phyloP scores from a whole-genome alignment of 495 filamentous ascomycete genomes.

The Podospora didyma region DNA sequence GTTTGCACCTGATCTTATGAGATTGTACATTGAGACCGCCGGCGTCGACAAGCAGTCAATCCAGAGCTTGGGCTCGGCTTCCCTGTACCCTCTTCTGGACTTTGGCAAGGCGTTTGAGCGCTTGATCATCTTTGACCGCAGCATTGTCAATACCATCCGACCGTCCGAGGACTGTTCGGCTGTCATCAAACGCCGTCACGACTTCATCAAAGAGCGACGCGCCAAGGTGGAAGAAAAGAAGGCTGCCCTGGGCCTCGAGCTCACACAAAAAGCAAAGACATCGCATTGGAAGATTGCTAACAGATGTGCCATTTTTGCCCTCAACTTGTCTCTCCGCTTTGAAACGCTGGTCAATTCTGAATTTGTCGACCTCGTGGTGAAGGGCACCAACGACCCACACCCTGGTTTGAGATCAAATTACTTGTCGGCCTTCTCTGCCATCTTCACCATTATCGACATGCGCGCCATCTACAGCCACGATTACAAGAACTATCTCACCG shows the following conservation, averaged over 20 bases:
- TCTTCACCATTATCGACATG: conserved; percentile 80
- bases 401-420: conserved; percentile 81
- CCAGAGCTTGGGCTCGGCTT: conserved; percentile 78
- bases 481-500: conserved; percentile 77
- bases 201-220: conserved; percentile 68
- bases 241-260: conserved; percentile 69
- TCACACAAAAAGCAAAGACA: conserved; percentile 69
- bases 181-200: conserved; percentile 61
- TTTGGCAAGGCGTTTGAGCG: conserved; percentile 80
- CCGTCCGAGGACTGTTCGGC: conserved; percentile 63
- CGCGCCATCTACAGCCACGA: conserved; percentile 81
- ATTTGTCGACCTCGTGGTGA: conserved; percentile 78
- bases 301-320: conserved; percentile 80
- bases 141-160: conserved; percentile 66
- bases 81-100: conserved; percentile 82
- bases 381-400: conserved; percentile 84
- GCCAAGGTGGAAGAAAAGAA: conserved; percentile 77
- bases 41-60: conserved; percentile 90
- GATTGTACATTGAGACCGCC: conserved; percentile 82
- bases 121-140: conserved; percentile 80
- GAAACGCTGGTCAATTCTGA: conserved; percentile 76
- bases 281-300: conserved; percentile 96
- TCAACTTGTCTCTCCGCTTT: conserved; percentile 84
- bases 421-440: conserved; percentile 67
- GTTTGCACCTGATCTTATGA: conserved; percentile 80